These are phyloP conservation scores for Lactarius sanguifluus DNA, from an alignment of 768 basidiomycete genomes.

Conservation along the genomic window DNA sequence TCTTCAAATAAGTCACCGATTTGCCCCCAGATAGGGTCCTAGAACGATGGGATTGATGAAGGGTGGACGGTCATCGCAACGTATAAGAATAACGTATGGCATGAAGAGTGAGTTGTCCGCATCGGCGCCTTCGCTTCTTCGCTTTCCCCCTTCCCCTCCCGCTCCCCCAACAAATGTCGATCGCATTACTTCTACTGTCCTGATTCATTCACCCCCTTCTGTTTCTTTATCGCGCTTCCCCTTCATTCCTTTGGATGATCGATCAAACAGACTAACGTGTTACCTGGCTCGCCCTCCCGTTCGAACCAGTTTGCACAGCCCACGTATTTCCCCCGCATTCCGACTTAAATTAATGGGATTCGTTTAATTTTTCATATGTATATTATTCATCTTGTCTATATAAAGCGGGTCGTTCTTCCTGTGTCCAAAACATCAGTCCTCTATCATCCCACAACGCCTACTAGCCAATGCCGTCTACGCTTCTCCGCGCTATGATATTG, in stretches of 20 bases:
- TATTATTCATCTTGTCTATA: neutral
- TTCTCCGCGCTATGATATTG: neutral
- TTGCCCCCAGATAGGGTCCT: neutral
- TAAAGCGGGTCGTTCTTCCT: neutral
- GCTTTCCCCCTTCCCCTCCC: neutral
- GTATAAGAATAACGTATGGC: neutral
- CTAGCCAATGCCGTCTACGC: neutral
- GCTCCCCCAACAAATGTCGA: neutral
- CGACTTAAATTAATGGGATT: neutral
- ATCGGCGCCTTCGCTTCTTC: neutral
- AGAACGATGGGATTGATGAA: neutral
- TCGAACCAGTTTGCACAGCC: neutral
- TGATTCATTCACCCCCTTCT: neutral
- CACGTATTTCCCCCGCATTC: neutral
- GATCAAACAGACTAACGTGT: neutral
- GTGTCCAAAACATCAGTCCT: neutral
- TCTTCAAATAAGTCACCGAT: neutral
- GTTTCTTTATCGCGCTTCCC: neutral
- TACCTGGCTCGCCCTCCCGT: neutral
- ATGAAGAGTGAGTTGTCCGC: neutral
- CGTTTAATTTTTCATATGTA: neutral
- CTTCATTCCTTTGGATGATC: neutral
- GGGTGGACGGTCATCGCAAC: neutral
- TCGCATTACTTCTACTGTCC: neutral
- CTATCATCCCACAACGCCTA: neutral